Percentiles rank a stretch among this genome's conserved stretches.
These are phyloP conservation scores for Epichloe glyceriae DNA, from an alignment of 2,329 filamentous ascomycete genomes.

Conservation along the genomic window DNA sequence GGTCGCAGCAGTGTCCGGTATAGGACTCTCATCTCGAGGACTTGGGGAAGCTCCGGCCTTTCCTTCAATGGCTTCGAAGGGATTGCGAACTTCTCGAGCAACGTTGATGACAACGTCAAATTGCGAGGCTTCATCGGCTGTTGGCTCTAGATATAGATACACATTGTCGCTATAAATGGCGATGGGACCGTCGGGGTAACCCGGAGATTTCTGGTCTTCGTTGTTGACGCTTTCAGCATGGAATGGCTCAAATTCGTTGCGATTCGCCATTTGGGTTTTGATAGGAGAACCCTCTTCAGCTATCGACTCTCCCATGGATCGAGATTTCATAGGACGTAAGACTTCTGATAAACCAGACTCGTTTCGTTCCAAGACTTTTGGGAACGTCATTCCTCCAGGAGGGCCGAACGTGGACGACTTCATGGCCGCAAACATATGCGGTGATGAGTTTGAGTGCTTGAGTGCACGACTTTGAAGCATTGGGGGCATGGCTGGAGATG, in stretches of 20 bases:
- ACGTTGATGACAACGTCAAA: conserved; percentile 82
- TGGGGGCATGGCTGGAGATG: conserved; percentile 41
- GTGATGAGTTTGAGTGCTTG: conserved; percentile 56
- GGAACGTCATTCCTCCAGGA: conserved; percentile 49
- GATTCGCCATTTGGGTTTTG: conserved; percentile 47
- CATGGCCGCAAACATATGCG: conserved; percentile 49
- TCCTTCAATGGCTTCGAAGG: conserved; percentile 38
- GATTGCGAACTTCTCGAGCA: conserved; percentile 68
- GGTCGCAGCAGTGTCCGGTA: conserved; percentile 43
- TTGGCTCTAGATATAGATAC: conserved; percentile 69
- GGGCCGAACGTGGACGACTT: conserved; percentile 49
- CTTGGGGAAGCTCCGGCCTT: conserved; percentile 15
- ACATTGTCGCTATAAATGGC: conserved; percentile 70
- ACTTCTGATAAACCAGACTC: conserved; percentile 47
- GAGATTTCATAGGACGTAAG: conserved; percentile 37
- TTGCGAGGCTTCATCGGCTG: conserved; percentile 58
- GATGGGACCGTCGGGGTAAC: conserved; percentile 71
- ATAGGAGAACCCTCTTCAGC: conserved; percentile 46
- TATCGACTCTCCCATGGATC: conserved; percentile 30
- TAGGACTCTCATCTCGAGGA: conserved; percentile 27
- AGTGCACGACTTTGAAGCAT: conserved; percentile 49
- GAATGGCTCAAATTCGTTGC: conserved; percentile 41
- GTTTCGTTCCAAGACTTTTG: conserved; percentile 46
- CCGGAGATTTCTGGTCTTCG: conserved; percentile 68
- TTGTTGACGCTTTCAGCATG: conserved; percentile 57